phyloP scores from a whole-genome alignment of 768 basidiomycete species.

The Mycena galopus region DNA sequence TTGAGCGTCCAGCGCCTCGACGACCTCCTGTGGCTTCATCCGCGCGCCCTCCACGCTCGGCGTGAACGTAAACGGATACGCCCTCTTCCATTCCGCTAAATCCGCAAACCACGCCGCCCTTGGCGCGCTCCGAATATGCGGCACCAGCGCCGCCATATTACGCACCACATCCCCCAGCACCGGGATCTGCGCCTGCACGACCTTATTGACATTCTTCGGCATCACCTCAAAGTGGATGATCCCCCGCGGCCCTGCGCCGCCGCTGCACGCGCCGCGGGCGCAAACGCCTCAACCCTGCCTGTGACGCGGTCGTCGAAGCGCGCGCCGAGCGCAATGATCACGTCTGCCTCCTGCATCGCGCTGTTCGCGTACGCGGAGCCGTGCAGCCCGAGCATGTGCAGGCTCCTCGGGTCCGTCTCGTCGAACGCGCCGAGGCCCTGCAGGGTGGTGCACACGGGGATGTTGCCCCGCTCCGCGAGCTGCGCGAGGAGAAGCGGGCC shows the following conservation, averaged over 20 bases:
- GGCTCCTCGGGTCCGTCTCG: conserved; percentile 84
- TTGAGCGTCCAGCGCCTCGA: conserved; percentile 91
- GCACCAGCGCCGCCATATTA: conserved; percentile 86
- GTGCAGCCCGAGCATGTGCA: conserved; percentile 99
- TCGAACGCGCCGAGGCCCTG: conserved; percentile 97
- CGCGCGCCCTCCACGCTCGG: conserved; percentile 71
- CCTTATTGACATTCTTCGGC: conserved; percentile 99
- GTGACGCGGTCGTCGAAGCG: conserved; percentile 99
- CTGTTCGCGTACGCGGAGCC: conserved; percentile 97
- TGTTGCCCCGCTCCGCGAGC: conserved; percentile 88
- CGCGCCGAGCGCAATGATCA: conserved; percentile 96
- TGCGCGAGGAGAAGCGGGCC: conserved; percentile 87
- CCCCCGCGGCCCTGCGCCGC: conserved; percentile 87
- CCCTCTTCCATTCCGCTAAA: conserved; percentile 86
- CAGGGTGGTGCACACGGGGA: conserved; percentile 97
- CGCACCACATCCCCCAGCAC: conserved; percentile 93
- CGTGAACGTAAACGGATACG: conserved; percentile 91
- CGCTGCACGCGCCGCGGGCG: conserved; percentile 90
- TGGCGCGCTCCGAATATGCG: conserved; percentile 73
- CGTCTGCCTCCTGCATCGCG: conserved; percentile 97
- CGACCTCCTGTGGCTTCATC: conserved; percentile 97
- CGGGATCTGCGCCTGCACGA: conserved; percentile 94
- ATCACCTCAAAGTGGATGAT: conserved; percentile 99
- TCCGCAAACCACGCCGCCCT: conserved; percentile 87
- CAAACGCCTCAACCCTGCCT: conserved; percentile 89